Percentiles rank a stretch among this genome's conserved stretches.
phyloP scores from a whole-genome alignment of 1,139 yeast genomes.

The Debaryomycetaceae sp. region DNA sequence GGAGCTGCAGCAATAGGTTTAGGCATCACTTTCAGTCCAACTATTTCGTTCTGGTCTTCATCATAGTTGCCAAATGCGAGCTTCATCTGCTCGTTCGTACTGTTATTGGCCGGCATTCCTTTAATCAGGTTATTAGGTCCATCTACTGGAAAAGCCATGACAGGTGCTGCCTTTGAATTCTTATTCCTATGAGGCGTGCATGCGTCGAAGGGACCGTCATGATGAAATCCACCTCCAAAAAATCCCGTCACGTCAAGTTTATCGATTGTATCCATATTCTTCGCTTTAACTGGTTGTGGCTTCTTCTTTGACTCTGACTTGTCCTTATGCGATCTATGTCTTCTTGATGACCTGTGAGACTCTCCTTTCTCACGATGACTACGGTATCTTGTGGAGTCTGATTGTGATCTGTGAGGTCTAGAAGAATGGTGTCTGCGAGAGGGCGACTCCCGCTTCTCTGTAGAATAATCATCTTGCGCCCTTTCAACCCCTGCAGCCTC shows the following conservation, averaged over 20 bases:
- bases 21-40: conserved; percentile 24
- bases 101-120: conserved; percentile 49
- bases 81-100: conserved; percentile 55
- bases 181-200: conserved; percentile 95
- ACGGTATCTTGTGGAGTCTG: conserved; percentile 10
- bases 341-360: conserved; percentile 6
- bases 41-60: conserved; percentile 35
- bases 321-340: conserved; percentile 12
- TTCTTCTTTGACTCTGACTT: conserved; percentile 38
- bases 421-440: conserved; percentile 18
- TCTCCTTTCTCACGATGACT: conserved; percentile 4
- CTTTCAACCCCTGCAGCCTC: conserved; percentile 58
- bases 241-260: conserved; percentile 92
- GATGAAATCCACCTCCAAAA: conserved; percentile 95
- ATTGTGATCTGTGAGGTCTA: conserved; percentile 15
- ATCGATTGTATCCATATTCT: conserved; percentile 86
- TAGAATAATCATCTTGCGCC: conserved; percentile 44
- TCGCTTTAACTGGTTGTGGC: conserved; percentile 44
- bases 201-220: conserved; percentile 98
- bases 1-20: conserved; percentile 10
- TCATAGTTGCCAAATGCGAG: conserved; percentile 56
- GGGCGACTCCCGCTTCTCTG: conserved; percentile 39
- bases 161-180: conserved; percentile 79
- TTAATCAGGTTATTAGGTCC: conserved; percentile 89
- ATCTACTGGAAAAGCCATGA: conserved; percentile 89